Evolutionary conservation across 768 basidiomycete genomes (phyloP).

Genomic region (Cyclocybe cylindracea): DNA sequence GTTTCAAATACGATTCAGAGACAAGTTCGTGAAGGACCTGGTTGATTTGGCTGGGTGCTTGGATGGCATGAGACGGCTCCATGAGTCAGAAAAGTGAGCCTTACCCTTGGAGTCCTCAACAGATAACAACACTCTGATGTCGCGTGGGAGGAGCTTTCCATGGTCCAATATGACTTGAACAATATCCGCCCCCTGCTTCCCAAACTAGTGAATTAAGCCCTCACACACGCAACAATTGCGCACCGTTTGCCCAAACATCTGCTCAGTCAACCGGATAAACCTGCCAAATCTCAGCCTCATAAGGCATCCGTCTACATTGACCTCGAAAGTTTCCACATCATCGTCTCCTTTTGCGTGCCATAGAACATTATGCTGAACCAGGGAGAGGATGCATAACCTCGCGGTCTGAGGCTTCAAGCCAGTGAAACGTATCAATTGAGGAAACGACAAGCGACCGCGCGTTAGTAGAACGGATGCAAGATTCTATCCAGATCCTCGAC

Average conservation of each 20-base stretch:
- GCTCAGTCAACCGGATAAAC: slow-evolving; percentile 74
- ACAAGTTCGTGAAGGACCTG: slow-evolving; percentile 71
- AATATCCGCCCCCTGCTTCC: slow-evolving; percentile 68
- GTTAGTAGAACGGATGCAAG: slow-evolving; percentile 75
- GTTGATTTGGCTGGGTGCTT: slow-evolving; percentile 44
- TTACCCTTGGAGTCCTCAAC: slow-evolving; percentile 57
- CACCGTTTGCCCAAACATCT: slow-evolving; percentile 71
- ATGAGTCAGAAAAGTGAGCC: background rate
- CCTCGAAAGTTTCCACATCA: slow-evolving; percentile 77
- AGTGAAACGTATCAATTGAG: slow-evolving; percentile 70
- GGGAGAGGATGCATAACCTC: slow-evolving; percentile 69
- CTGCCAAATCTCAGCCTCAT: slow-evolving; percentile 78
- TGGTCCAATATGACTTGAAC: slow-evolving; percentile 78
- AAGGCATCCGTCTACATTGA: slow-evolving; percentile 84
- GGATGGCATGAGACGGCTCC: background rate
- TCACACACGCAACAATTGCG: slow-evolving; percentile 24
- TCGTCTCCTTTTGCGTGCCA: slow-evolving; percentile 79
- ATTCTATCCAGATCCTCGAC: slow-evolving; percentile 45
- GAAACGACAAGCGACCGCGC: slow-evolving; percentile 72
- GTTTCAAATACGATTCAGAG: slow-evolving; percentile 69
- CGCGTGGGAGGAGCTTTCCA: slow-evolving; percentile 82
- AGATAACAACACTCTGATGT: slow-evolving; percentile 59
- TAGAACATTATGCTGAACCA: slow-evolving; percentile 90
- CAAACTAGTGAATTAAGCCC: background rate
- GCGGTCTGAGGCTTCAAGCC: slow-evolving; percentile 65